These are phyloP conservation scores for Dryadomyces sulphureus DNA, from an alignment of 2,329 filamentous ascomycete genomes.

Conservation along the genomic window DNA sequence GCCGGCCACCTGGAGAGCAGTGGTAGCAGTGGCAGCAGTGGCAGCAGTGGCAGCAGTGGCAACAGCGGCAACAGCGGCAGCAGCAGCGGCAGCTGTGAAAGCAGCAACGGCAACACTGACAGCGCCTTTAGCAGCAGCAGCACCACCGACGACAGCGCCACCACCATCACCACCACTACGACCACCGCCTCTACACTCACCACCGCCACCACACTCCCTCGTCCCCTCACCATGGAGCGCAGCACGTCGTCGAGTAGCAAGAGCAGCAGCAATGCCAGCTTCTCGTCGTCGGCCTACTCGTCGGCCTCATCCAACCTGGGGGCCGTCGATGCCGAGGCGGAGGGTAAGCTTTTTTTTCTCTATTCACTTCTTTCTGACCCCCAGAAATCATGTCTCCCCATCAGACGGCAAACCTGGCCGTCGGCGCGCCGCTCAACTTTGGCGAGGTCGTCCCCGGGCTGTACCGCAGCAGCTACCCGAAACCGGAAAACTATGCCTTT, in stretches of 20 bases:
- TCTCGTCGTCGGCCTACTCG: conserved; percentile 5
- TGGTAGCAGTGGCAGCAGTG: neutral
- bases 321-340: neutral
- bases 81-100: neutral
- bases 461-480: conserved; percentile 72
- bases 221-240: neutral
- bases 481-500: conserved; percentile 54
- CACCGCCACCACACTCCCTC: neutral
- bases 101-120: neutral
- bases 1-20: no score
- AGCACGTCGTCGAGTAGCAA: neutral
- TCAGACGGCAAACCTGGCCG: conserved; percentile 8
- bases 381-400: neutral
- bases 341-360: conserved; percentile 3
- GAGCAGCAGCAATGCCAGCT: conserved; percentile 7
- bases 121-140: neutral
- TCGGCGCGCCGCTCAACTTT: conserved; percentile 51
- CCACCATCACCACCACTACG: neutral
- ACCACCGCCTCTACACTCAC: neutral
- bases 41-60: neutral
- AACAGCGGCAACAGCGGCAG: neutral
- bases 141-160: neutral
- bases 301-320: neutral
- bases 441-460: conserved; percentile 58
- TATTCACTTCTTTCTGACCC: neutral